Evolutionary conservation across 306 rosid genomes (phyloP), one percentile per base, ranked within the genome.

Genomic region (Bauhinia variegata): DNA sequence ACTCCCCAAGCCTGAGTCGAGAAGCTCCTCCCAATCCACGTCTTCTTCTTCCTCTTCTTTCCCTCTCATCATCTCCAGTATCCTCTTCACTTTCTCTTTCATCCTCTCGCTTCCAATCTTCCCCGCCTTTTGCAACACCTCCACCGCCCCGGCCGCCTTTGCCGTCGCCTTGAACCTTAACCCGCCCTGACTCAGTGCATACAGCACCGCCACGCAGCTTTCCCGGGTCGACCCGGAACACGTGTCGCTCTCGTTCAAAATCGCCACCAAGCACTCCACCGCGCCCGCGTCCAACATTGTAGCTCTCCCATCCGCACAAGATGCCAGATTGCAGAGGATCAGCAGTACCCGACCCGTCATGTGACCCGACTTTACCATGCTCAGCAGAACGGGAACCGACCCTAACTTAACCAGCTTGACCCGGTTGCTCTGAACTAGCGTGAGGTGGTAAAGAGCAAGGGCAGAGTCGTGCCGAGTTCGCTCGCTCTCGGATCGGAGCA

Each of bases 391-490:
- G 33, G 85, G 77, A 47, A 88, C 84, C 61, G 88, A 83, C 19
- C 99, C 99, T 17, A 80, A 47, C 7, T 85, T 93, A 33, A 90
- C 85, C 37, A 93, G 52, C 83, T 88, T 93, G 52, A 81, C 54
- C 63, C 92, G 81, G 81, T 93, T 93, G 38, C 95, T 93, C 70
- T 75, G 92, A 0, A 93, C 86, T 4, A 88, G 80, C 0, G 96
- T 75, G 31, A 93, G 79, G 67, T 93, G 96, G 65, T 85, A 88
- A 42, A 93, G 86, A 1, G 96, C 96, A 2, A 90, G 73, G 1
- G 89, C 92, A 41, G 97, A 82, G 83, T 93, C 99, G 1, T 82
- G 87, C 50, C 88, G 95, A 33, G 97, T 85, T 54, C 78, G 89
- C 88, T 88, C 96, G 7, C 85, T 80, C 11, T 82, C 77, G 16